Percentiles rank a stretch among this genome's conserved stretches.
These are phyloP conservation scores for Neonectria coccinea DNA, from an alignment of 2,329 filamentous ascomycete genomes.

Conservation along the genomic window DNA sequence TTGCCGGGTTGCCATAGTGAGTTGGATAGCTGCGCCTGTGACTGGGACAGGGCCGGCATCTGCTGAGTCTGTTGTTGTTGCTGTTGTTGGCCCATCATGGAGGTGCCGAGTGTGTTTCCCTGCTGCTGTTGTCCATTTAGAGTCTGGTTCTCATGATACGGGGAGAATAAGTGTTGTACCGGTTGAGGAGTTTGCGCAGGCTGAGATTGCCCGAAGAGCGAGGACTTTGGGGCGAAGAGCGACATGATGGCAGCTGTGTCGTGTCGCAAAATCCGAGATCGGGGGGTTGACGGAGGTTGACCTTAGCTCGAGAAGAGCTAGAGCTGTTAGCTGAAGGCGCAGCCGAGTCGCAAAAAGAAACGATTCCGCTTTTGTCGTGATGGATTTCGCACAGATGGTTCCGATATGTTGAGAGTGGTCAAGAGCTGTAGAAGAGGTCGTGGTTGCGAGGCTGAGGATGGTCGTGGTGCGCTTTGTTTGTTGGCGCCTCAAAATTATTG, in stretches of 20 bases:
- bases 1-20: conserved; percentile 67
- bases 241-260: conserved; percentile 46
- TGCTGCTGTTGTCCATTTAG: conserved; percentile 52
- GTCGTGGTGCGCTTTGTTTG: conserved; percentile 39
- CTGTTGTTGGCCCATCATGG: conserved; percentile 52
- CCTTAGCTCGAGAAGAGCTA: conserved; percentile 27
- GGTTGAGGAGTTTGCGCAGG: conserved; percentile 49
- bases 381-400: not conserved
- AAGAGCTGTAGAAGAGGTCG: not conserved
- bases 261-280: conserved; percentile 27
- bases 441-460: conserved; percentile 35
- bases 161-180: conserved; percentile 36
- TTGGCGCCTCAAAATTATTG: conserved; percentile 45
- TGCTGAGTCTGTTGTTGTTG: conserved; percentile 57
- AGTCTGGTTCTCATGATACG: conserved; percentile 28
- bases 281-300: conserved; percentile 25
- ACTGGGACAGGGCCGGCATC: conserved; percentile 58
- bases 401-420: conserved; percentile 3
- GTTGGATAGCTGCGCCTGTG: conserved; percentile 60
- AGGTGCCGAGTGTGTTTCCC: conserved; percentile 47
- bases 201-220: conserved; percentile 55
- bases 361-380: not conserved
- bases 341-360: conserved; percentile 4
- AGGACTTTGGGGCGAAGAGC: conserved; percentile 56
- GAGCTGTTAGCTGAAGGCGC: conserved; percentile 22